A percentile compares a stretch with the other conserved stretches of the same genome.
Conservation (phyloP, 805 yeast species). For the Suhomyces kilbournensis region DNA sequence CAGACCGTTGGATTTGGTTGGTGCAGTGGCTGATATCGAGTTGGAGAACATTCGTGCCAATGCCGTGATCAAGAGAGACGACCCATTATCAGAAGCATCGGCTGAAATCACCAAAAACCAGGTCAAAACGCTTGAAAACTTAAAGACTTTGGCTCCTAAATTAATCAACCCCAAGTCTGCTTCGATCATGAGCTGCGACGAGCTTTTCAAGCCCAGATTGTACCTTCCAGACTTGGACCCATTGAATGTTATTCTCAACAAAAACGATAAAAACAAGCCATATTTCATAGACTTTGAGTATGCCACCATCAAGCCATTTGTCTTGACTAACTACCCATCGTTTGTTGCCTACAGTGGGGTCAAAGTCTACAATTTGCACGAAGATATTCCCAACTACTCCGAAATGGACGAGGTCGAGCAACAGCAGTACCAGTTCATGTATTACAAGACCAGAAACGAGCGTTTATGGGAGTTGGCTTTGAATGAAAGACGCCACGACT, state of each 20-base stretch:
- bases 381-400: conserved; percentile 71
- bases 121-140: conserved; percentile 59
- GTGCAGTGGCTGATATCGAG: conserved; percentile 64
- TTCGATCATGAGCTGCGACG: conserved; percentile 58
- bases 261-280: conserved; percentile 28
- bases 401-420: conserved; percentile 68
- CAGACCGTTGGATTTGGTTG: conserved; percentile 60
- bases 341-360: conserved; percentile 88
- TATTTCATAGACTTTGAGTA: conserved; percentile 83
- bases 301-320: conserved; percentile 74
- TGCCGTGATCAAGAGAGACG: not conserved
- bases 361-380: conserved; percentile 70
- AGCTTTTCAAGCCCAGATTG: conserved; percentile 69
- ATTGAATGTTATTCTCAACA: conserved; percentile 62
- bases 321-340: conserved; percentile 73
- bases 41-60: conserved; percentile 47
- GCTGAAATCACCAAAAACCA: conserved; percentile 40
- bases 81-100: not conserved
- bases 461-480: conserved; percentile 80
- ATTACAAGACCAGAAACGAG: conserved; percentile 87
- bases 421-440: conserved; percentile 81
- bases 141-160: conserved; percentile 52
- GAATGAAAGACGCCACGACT: conserved; percentile 58
- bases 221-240: conserved; percentile 87
- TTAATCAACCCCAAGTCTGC: conserved; percentile 55